Percentiles rank a stretch among this genome's conserved stretches.
Evolutionary conservation across 2,329 filamentous ascomycete species (phyloP).

Genomic region (Arthroderma sp.): DNA sequence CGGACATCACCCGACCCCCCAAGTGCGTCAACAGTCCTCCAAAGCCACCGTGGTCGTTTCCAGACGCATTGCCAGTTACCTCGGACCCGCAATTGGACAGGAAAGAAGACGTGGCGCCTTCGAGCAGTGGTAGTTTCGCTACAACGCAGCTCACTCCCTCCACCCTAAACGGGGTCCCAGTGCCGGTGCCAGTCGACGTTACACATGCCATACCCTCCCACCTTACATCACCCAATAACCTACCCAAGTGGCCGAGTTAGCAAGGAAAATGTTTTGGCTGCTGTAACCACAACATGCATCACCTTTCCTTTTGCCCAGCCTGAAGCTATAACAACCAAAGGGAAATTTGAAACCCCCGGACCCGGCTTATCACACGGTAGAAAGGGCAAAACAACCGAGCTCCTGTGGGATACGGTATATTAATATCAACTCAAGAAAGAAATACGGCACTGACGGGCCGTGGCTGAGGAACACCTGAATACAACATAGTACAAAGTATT

Average conservation of each 20-base stretch:
- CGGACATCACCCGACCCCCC: constrained; percentile 31
- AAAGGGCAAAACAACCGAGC: not conserved
- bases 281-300: not conserved
- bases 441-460: not conserved
- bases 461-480: not conserved
- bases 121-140: not conserved
- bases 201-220: constrained; percentile 9
- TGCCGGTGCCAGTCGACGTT: constrained; percentile 5
- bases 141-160: constrained; percentile 2
- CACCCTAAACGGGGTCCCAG: constrained; percentile 1
- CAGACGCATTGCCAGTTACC: not conserved
- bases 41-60: constrained; percentile 12
- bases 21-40: constrained; percentile 5
- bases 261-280: not conserved
- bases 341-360: not conserved
- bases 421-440: not conserved
- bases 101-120: not conserved
- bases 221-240: not conserved
- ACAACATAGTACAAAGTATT: not conserved
- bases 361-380: constrained; percentile 1
- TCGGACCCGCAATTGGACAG: not conserved
- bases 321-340: not conserved
- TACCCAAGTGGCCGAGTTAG: not conserved
- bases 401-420: not conserved
- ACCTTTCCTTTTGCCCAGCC: not conserved